These are phyloP conservation scores for Cenchrus purpureus DNA, from an alignment of 176 grass and related monocot species.

Conservation along the genomic window DNA sequence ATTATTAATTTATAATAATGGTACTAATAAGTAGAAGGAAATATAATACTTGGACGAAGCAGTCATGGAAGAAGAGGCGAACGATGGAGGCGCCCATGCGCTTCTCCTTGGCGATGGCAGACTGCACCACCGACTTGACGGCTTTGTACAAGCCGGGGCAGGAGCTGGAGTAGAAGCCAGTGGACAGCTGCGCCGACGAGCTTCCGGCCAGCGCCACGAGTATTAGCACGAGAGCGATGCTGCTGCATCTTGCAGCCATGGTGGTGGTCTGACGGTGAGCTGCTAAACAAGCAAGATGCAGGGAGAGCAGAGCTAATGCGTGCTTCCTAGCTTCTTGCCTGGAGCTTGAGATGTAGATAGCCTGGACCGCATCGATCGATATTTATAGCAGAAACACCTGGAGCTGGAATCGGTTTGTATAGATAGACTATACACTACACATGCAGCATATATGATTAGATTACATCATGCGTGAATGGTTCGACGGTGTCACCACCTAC, in stretches of 20 bases:
- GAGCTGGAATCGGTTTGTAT: background rate
- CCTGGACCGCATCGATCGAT: background rate
- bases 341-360: too few species aligned
- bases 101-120: slow-evolving; percentile 58
- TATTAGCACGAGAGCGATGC: background rate
- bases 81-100: slow-evolving; percentile 81
- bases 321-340: too few species aligned
- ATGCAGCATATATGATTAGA: background rate
- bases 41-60: slow-evolving; percentile 58
- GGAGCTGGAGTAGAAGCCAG: slow-evolving; percentile 69
- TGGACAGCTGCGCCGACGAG: slow-evolving; percentile 49
- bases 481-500: background rate
- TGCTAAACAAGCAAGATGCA: too few species aligned
- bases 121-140: slow-evolving; percentile 48
- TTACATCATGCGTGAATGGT: background rate
- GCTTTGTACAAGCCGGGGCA: slow-evolving; percentile 60
- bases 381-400: background rate
- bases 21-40: background rate
- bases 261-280: background rate
- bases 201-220: background rate
- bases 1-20: too few species aligned
- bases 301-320: too few species aligned
- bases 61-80: slow-evolving; percentile 94
- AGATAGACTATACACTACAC: background rate
- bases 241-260: background rate